Conservation (phyloP, 2,329 filamentous ascomycete genomes). For the Laburnicola sp. region DNA sequence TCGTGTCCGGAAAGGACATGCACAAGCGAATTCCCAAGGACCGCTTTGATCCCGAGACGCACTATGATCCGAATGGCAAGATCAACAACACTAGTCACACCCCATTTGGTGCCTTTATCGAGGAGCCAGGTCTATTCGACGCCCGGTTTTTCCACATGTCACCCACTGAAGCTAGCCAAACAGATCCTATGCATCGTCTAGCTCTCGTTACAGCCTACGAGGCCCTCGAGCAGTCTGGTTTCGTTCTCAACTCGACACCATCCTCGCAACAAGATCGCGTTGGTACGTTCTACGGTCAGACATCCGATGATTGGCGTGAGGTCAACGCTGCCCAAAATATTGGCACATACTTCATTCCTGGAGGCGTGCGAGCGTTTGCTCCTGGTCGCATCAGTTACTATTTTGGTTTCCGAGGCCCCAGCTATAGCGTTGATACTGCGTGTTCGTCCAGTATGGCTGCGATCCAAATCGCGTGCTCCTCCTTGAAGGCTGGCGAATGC, state of each 20-base stretch:
- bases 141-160: constrained; percentile 36
- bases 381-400: constrained; percentile 49
- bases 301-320: constrained; percentile 21
- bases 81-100: constrained; percentile 18
- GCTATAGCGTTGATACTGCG: constrained; percentile 43
- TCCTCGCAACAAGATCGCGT: constrained; percentile 12
- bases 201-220: constrained; percentile 31
- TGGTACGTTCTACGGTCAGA: constrained; percentile 22
- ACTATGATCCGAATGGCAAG: constrained; percentile 20
- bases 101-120: constrained; percentile 27
- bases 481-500: constrained; percentile 32
- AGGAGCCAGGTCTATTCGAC: constrained; percentile 33
- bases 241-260: constrained; percentile 28
- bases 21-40: constrained; percentile 6
- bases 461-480: constrained; percentile 27
- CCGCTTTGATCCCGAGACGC: constrained; percentile 36
- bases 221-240: constrained; percentile 25
- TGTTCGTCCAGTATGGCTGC: constrained; percentile 22
- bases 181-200: constrained; percentile 30
- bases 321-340: constrained; percentile 22
- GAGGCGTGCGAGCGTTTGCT: constrained; percentile 51
- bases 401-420: constrained; percentile 47
- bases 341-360: constrained; percentile 47
- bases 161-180: constrained; percentile 28
- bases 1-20: constrained; percentile 39